Evolutionary conservation across 805 yeast species (phyloP).

Genomic region (Yamadazyma olivae): DNA sequence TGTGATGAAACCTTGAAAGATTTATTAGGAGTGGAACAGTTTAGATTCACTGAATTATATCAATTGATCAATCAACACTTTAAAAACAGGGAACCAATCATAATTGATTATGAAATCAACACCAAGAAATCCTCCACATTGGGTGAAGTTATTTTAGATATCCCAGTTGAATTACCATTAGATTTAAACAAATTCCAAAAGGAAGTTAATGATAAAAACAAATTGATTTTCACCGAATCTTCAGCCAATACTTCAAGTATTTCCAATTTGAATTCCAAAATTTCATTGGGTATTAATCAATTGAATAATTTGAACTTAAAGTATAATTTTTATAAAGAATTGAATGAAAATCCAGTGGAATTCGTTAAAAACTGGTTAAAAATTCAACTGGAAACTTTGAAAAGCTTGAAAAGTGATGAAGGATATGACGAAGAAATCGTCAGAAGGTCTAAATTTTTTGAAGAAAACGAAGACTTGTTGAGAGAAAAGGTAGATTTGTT

Average conservation of each 20-base stretch:
- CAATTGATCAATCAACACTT: constrained; percentile 66
- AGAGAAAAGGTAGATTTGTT: constrained; percentile 77
- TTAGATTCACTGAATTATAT: constrained; percentile 69
- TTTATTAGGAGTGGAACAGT: constrained; percentile 48
- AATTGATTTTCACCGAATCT: constrained; percentile 40
- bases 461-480: constrained; percentile 63
- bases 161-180: constrained; percentile 45
- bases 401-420: constrained; percentile 84
- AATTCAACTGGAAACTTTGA: constrained; percentile 80
- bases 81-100: constrained; percentile 79
- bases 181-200: constrained; percentile 33
- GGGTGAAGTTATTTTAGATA: constrained; percentile 78
- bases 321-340: constrained; percentile 71
- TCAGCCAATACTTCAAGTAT: constrained; percentile 43
- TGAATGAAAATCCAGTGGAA: constrained; percentile 73
- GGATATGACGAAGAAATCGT: constrained; percentile 87
- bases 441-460: constrained; percentile 75
- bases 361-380: constrained; percentile 73
- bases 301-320: constrained; percentile 58
- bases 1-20: constrained; percentile 45
- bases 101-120: constrained; percentile 68
- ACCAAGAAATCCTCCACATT: constrained; percentile 75
- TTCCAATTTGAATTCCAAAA: constrained; percentile 39
- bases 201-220: constrained; percentile 34
- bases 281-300: constrained; percentile 49